phyloP scores from a whole-genome alignment of 2,329 filamentous ascomycete genomes.

The Aspergillus transmontanensis region DNA sequence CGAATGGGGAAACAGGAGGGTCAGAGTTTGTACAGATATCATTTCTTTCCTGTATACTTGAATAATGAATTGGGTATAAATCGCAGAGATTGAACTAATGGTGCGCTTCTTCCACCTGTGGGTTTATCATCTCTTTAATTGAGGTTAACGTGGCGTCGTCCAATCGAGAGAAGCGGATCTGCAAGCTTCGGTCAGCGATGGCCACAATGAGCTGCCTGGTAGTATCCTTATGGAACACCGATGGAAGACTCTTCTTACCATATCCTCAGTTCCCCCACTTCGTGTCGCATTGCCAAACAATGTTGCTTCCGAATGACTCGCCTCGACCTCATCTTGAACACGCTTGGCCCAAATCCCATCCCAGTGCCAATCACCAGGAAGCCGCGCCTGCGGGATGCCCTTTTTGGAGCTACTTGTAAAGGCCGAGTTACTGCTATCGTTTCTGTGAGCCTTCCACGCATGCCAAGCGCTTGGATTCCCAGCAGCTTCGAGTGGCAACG shows the following conservation, averaged over 20 bases:
- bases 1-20: background rate
- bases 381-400: conserved; percentile 52
- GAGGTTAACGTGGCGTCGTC: conserved; percentile 35
- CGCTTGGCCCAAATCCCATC: conserved; percentile 94
- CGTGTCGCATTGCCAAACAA: conserved; percentile 69
- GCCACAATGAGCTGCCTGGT: background rate
- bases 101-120: conserved; percentile 28
- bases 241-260: conserved; percentile 53
- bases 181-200: conserved; percentile 14
- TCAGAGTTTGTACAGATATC: background rate
- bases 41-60: background rate
- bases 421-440: conserved; percentile 30
- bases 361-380: conserved; percentile 93
- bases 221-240: background rate
- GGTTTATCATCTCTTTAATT: conserved; percentile 41
- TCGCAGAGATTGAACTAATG: conserved; percentile 15
- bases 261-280: conserved; percentile 63
- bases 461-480: conserved; percentile 93
- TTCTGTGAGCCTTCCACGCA: conserved; percentile 78
- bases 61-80: conserved; percentile 12
- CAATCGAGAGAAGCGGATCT: conserved; percentile 46
- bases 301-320: conserved; percentile 76
- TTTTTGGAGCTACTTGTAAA: conserved; percentile 35
- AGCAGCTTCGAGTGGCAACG: conserved; percentile 75
- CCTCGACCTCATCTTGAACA: conserved; percentile 75